phyloP scores from a whole-genome alignment of 2,329 filamentous ascomycete species.

The Cryphonectria nitschkei region DNA sequence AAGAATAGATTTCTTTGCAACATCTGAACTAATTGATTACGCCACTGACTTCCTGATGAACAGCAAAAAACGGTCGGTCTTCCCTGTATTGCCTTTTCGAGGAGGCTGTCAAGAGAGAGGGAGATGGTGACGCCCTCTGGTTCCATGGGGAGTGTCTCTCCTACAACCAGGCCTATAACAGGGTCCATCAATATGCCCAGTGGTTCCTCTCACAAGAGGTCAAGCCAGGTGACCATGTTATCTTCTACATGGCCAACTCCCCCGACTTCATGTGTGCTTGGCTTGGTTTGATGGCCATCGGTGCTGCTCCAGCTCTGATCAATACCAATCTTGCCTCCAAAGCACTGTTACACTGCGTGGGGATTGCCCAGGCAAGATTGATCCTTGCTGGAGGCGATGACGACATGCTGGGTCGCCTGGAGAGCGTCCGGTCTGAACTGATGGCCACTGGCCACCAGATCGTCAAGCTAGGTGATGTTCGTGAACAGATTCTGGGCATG shows the following conservation, averaged over 20 bases:
- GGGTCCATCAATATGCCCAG: constrained; percentile 63
- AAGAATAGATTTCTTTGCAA: not conserved
- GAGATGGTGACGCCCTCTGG: constrained; percentile 66
- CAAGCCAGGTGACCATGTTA: constrained; percentile 62
- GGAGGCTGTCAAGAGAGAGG: constrained; percentile 54
- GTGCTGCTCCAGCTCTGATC: constrained; percentile 70
- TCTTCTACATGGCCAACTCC: constrained; percentile 69
- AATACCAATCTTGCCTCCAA: constrained; percentile 70
- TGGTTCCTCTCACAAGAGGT: constrained; percentile 65
- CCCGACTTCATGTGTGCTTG: constrained; percentile 69
- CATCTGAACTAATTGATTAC: not conserved
- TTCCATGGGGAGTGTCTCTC: constrained; percentile 64
- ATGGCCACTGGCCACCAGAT: constrained; percentile 56
- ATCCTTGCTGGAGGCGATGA: constrained; percentile 62
- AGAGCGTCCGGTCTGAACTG: constrained; percentile 59
- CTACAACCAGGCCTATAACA: constrained; percentile 58
- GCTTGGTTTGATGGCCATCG: constrained; percentile 67
- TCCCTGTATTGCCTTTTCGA: constrained; percentile 72
- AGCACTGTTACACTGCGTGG: constrained; percentile 67
- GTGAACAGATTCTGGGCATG: constrained; percentile 47
- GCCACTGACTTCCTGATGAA: constrained; percentile 21
- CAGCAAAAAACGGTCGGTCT: constrained; percentile 54
- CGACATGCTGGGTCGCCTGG: constrained; percentile 59
- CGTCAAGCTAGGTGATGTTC: constrained; percentile 52
- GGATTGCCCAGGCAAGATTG: constrained; percentile 58